Evolutionary conservation across 225 moss, liverwort and hornwort species (phyloP).

Genomic region (Sphagnum tenellum): DNA sequence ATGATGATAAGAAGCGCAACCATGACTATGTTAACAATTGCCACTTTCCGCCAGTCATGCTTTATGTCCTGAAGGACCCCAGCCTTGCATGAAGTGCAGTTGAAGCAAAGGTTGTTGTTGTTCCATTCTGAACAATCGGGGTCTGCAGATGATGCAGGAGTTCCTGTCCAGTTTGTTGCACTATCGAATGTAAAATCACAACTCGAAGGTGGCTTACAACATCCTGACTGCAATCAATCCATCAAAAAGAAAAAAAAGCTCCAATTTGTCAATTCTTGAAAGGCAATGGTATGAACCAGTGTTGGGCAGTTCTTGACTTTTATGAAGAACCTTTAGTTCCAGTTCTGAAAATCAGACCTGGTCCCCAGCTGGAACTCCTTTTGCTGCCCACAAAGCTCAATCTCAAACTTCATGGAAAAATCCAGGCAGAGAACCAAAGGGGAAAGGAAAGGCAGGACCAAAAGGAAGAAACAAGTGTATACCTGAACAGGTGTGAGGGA

Average conservation of each 20-base stretch:
- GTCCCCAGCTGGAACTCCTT: no score
- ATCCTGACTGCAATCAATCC: constrained; percentile 34
- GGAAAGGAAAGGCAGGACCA: no score
- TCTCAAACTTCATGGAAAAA: no score
- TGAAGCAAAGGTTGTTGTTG: constrained; percentile 29
- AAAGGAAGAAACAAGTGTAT: not conserved
- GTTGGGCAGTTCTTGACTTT: no score
- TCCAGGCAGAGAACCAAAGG: no score
- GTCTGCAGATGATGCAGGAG: not conserved
- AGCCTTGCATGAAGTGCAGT: constrained; percentile 47
- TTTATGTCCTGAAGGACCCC: constrained; percentile 43
- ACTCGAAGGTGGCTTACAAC: constrained; percentile 40
- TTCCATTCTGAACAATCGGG: constrained; percentile 28
- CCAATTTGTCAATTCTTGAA: not conserved
- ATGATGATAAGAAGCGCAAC: constrained; percentile 32
- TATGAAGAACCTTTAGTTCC: no score
- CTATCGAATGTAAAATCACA: constrained; percentile 22
- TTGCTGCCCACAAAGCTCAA: no score
- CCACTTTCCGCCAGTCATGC: constrained; percentile 43
- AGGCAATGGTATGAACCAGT: not conserved
- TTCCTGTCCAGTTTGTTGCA: constrained; percentile 17
- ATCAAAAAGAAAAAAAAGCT: not conserved
- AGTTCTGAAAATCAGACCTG: no score
- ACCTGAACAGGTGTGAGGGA: constrained; percentile 34
- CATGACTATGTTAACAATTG: constrained; percentile 19